phyloP scores from a whole-genome alignment of 2,329 filamentous ascomycete genomes.

The Colletotrichum salicis region DNA sequence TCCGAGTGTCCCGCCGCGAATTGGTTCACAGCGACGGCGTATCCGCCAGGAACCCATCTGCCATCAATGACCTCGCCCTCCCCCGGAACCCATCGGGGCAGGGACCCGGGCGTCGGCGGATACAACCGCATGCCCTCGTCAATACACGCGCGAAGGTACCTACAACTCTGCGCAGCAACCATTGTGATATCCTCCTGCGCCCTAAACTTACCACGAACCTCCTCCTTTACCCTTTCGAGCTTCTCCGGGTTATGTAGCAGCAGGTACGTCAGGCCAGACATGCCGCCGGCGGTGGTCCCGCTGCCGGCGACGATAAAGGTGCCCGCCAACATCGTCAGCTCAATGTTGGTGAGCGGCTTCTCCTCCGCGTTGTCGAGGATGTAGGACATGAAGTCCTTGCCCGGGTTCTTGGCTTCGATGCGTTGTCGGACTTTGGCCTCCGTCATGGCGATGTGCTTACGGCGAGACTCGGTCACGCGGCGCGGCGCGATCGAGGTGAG shows the following conservation, averaged over 20 bases:
- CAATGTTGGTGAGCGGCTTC: slow-evolving; percentile 2
- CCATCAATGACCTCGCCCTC: neutral
- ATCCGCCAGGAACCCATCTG: neutral
- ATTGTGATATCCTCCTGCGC: neutral
- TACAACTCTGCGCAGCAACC: neutral
- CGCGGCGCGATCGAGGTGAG: neutral
- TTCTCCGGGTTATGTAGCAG: neutral
- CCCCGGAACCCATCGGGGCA: neutral
- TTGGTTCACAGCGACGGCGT: slow-evolving; percentile 6
- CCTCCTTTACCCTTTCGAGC: neutral
- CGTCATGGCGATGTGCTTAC: slow-evolving; percentile 3
- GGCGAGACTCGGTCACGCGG: neutral
- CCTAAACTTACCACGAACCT: neutral
- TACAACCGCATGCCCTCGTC: slow-evolving; percentile 14
- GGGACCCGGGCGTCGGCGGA: slow-evolving; percentile 1
- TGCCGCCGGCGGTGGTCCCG: neutral
- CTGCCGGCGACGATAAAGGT: slow-evolving; percentile 9
- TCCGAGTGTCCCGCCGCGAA: neutral
- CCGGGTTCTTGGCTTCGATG: neutral
- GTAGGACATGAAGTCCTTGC: slow-evolving; percentile 6
- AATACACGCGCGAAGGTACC: neutral
- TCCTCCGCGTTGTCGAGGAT: neutral
- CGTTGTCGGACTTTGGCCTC: neutral
- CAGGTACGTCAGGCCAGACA: slow-evolving; percentile 11
- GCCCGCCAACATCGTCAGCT: slow-evolving; percentile 9